Percentiles rank a stretch among this genome's conserved stretches.
Evolutionary conservation across 768 basidiomycete species (phyloP).

Genomic region (Plicaturopsis crispa): DNA sequence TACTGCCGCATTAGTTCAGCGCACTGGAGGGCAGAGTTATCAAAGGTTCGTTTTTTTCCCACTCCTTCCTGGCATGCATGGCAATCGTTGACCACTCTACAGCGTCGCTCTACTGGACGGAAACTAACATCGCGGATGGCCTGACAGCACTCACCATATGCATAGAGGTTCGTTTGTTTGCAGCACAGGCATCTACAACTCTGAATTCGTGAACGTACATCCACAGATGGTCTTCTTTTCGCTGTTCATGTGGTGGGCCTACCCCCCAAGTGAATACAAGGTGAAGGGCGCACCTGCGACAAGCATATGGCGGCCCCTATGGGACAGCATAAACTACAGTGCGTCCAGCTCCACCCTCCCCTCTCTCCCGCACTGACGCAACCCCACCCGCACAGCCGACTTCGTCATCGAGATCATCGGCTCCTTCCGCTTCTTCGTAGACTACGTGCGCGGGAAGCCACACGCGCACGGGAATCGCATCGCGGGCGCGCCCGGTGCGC

Average conservation of each 20-base stretch:
- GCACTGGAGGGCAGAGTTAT: conserved; percentile 66
- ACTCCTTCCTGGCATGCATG: conserved; percentile 1
- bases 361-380: conserved; percentile 6
- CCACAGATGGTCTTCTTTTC: conserved; percentile 80
- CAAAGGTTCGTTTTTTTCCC: conserved; percentile 31
- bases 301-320: conserved; percentile 60
- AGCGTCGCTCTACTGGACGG: conserved; percentile 80
- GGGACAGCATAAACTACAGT: conserved; percentile 56
- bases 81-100: conserved; percentile 4
- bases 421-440: conserved; percentile 57
- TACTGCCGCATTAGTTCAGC: conserved; percentile 43
- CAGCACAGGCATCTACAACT: not conserved
- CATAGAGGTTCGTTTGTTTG: conserved; percentile 53
- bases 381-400: conserved; percentile 38
- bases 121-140: conserved; percentile 78
- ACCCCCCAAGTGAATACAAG: conserved; percentile 63
- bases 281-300: conserved; percentile 35
- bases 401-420: conserved; percentile 56
- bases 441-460: conserved; percentile 25
- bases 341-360: conserved; percentile 11
- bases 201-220: not conserved
- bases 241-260: conserved; percentile 77
- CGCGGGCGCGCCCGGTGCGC: conserved; percentile 9
- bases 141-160: conserved; percentile 76
- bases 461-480: conserved; percentile 14